Evolutionary conservation across 2,329 filamentous ascomycete species (phyloP).

Genomic region (Nakataea oryzae): DNA sequence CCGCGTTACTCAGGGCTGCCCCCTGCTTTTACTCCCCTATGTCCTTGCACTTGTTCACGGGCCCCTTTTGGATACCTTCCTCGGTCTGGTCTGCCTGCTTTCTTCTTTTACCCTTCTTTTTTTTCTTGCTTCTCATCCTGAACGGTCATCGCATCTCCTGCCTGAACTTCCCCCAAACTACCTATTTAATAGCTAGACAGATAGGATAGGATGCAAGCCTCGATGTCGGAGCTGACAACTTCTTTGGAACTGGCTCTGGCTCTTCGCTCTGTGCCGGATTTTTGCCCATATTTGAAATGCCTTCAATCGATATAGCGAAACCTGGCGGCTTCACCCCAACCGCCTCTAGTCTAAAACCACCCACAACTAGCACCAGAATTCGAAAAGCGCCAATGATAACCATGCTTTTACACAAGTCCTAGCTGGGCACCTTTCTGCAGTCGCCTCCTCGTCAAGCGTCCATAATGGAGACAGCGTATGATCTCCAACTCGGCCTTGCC

Average conservation of each 20-base stretch:
- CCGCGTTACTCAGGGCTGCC: background rate
- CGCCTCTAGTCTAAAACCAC: background rate
- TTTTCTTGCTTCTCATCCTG: background rate
- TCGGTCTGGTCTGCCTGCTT: background rate
- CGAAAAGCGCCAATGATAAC: background rate
- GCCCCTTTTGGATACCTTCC: background rate
- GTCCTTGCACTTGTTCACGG: background rate
- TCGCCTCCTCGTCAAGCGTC: too few species aligned
- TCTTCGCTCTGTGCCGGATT: background rate
- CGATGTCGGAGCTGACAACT: background rate
- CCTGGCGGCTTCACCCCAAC: background rate
- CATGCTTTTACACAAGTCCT: too few species aligned
- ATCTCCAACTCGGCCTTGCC: too few species aligned
- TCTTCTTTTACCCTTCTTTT: constrained; percentile 1
- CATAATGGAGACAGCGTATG: too few species aligned
- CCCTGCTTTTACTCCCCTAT: background rate
- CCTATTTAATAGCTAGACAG: background rate
- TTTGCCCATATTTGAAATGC: background rate
- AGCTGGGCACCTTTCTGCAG: too few species aligned
- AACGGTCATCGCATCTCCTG: background rate
- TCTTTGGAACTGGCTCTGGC: background rate
- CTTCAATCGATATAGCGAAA: background rate
- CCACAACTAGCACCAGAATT: background rate
- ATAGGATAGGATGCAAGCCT: background rate
- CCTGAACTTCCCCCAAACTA: background rate